Conservation (phyloP, 2,329 filamentous ascomycete species). For the Cercospora sojina region DNA sequence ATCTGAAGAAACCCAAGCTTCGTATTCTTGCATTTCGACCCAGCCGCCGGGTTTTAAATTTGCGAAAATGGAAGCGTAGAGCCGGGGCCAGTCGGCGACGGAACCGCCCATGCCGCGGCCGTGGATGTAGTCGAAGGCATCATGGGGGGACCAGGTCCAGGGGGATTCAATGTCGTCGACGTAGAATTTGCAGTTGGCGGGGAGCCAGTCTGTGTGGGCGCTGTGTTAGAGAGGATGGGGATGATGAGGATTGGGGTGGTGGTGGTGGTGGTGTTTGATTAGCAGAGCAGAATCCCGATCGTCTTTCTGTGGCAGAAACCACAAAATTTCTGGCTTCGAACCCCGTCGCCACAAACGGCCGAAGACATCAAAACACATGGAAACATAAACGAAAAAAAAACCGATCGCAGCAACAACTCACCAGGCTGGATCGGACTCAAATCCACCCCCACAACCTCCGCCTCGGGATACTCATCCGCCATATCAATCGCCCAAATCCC, state of each 20-base stretch:
- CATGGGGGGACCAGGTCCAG: conserved; percentile 26
- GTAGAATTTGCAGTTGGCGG: conserved; percentile 24
- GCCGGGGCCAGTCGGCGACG: conserved; percentile 29
- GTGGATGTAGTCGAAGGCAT: conserved; percentile 35
- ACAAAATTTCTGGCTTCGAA: no score
- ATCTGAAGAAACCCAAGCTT: conserved; percentile 27
- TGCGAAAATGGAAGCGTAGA: conserved; percentile 26
- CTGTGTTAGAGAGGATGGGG: not conserved
- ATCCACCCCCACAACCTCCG: conserved; percentile 30
- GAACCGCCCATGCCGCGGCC: conserved; percentile 32
- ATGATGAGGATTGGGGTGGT: no score
- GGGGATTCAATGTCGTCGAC: conserved; percentile 24
- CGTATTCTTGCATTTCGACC: conserved; percentile 42
- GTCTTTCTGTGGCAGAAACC: no score
- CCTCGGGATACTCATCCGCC: conserved; percentile 28
- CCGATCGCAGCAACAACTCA: conserved; percentile 29
- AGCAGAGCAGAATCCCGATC: no score
- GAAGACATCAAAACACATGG: no score
- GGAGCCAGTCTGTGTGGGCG: conserved; percentile 11
- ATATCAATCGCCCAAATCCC: conserved; percentile 40
- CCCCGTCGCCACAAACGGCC: no score
- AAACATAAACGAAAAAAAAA: no score
- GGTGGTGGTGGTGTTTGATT: no score
- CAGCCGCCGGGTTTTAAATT: conserved; percentile 38
- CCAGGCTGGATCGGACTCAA: conserved; percentile 32